Percentiles rank a stretch among this genome's conserved stretches.
Conservation (phyloP, 1,139 yeast genomes). For the Taphrina confusa region DNA sequence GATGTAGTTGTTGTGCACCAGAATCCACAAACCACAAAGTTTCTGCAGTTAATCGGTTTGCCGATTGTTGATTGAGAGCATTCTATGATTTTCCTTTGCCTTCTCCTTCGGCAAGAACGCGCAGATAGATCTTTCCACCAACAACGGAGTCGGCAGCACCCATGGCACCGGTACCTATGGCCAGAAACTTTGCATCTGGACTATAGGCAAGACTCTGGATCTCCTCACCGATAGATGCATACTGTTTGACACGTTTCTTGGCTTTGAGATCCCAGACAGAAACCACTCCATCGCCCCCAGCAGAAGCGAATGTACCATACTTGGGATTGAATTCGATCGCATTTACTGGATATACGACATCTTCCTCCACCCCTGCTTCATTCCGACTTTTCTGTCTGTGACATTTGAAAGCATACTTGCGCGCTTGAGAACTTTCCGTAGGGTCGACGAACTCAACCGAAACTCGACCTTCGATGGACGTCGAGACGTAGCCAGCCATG, state of each 20-base stretch:
- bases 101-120: slow-evolving; percentile 17
- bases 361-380: slow-evolving; percentile 50
- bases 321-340: slow-evolving; percentile 59
- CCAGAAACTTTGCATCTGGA: slow-evolving; percentile 49
- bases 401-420: slow-evolving; percentile 79
- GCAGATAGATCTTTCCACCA: slow-evolving; percentile 25
- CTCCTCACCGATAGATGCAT: slow-evolving; percentile 55
- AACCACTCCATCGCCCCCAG: slow-evolving; percentile 75
- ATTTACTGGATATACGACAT: slow-evolving; percentile 76
- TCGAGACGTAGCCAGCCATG: slow-evolving; percentile 66
- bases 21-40: slow-evolving; percentile 39
- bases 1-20: slow-evolving; percentile 35
- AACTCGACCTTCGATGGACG: slow-evolving; percentile 87
- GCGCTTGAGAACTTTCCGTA: slow-evolving; percentile 52
- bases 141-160: slow-evolving; percentile 2
- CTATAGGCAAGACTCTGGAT: slow-evolving; percentile 57
- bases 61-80: not conserved
- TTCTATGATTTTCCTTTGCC: slow-evolving; percentile 21
- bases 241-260: slow-evolving; percentile 63
- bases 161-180: slow-evolving; percentile 50
- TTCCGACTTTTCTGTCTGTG: slow-evolving; percentile 58
- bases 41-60: slow-evolving; percentile 37
- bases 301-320: slow-evolving; percentile 62
- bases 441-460: slow-evolving; percentile 73
- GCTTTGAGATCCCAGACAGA: slow-evolving; percentile 75